phyloP scores from a whole-genome alignment of 176 grass and related monocot genomes.

The Rhynchospora pubera region DNA sequence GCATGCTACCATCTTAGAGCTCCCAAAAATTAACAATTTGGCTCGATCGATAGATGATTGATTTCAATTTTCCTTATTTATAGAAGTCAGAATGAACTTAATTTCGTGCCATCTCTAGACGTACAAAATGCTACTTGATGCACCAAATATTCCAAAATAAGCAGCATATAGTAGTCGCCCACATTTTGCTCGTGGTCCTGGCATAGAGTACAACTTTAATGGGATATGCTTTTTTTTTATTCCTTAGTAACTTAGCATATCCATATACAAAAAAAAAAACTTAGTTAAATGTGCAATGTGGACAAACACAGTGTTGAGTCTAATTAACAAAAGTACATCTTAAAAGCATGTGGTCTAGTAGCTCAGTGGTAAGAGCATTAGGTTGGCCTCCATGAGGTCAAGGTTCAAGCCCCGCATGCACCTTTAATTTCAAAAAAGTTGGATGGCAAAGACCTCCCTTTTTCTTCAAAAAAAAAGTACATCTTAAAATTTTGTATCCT shows the following conservation, averaged over 20 bases:
- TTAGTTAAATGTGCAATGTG: not conserved
- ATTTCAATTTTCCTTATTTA: not conserved
- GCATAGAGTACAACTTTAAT: not conserved
- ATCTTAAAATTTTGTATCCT: not conserved
- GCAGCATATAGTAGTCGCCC: not conserved
- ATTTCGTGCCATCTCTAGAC: not conserved
- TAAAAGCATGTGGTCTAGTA: too few species aligned
- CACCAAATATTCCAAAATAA: not conserved
- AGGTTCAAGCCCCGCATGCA: too few species aligned
- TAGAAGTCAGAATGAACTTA: not conserved
- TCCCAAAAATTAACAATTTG: not conserved
- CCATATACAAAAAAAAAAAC: not conserved
- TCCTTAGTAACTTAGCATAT: not conserved
- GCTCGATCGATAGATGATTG: not conserved
- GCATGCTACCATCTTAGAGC: not conserved
- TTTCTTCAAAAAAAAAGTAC: too few species aligned
- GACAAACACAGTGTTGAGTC: not conserved
- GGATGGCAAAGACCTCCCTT: too few species aligned
- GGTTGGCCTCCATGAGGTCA: too few species aligned
- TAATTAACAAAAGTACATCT: not conserved
- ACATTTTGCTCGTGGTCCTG: not conserved
- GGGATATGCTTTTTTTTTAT: not conserved
- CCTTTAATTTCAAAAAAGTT: too few species aligned
- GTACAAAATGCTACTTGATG: not conserved
- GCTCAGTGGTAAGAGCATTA: too few species aligned